Evolutionary conservation across 176 grass and related monocot species (phyloP).

Genomic region (Themeda triandra): DNA sequence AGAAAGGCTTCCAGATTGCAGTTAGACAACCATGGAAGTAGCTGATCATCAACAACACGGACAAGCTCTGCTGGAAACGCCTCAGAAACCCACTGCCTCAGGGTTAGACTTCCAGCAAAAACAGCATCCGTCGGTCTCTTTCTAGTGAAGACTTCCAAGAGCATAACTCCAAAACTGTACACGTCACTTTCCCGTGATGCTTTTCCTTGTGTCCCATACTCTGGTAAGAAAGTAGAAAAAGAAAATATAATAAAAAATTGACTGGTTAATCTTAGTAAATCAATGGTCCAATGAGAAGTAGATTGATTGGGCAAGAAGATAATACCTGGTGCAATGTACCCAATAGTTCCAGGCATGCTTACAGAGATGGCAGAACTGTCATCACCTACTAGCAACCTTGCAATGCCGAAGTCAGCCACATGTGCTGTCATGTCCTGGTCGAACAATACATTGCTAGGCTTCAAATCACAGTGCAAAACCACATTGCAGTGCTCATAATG

Average conservation of each 20-base stretch:
- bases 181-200: background rate
- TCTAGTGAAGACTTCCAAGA: background rate
- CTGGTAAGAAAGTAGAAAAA: background rate
- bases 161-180: background rate
- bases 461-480: background rate
- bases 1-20: background rate
- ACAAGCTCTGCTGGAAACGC: background rate
- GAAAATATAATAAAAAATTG: too few relatives aligned
- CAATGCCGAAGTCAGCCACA: background rate
- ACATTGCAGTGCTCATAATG: background rate
- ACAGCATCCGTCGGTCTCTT: background rate
- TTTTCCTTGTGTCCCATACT: background rate
- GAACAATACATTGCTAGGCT: background rate
- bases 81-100: background rate
- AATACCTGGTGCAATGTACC: background rate
- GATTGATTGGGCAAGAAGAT: too few relatives aligned
- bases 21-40: background rate
- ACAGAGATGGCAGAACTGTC: background rate
- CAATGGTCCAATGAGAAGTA: background rate
- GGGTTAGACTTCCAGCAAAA: background rate
- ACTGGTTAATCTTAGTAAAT: too few relatives aligned
- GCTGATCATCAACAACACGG: background rate
- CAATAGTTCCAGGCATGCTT: background rate
- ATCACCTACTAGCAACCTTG: background rate
- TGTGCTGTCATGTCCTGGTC: background rate